phyloP scores from a whole-genome alignment of 83 land plant species.

The Picea mariana region DNA sequence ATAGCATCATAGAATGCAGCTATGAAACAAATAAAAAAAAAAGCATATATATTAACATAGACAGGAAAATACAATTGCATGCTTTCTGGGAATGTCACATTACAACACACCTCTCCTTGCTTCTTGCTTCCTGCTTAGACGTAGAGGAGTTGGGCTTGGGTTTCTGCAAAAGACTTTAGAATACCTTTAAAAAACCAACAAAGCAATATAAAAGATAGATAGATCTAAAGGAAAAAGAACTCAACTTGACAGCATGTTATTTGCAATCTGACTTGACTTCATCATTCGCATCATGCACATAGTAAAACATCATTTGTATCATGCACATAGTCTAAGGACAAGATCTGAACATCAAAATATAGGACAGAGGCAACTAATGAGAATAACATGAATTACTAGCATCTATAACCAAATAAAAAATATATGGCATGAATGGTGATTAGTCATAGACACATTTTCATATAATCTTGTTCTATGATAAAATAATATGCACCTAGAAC shows the following conservation, averaged over 20 bases:
- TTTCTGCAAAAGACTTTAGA: constrained; percentile 15
- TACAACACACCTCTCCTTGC: constrained; percentile 10
- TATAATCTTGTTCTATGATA: too few species aligned
- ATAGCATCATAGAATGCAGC: neutral
- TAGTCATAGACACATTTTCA: too few species aligned
- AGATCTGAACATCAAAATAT: too few species aligned
- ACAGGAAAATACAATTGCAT: constrained; percentile 10
- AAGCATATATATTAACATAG: constrained; percentile 1
- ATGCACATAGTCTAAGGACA: too few species aligned
- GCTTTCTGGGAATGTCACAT: constrained; percentile 17
- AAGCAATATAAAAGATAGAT: too few species aligned
- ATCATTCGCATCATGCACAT: neutral
- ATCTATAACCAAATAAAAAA: too few species aligned
- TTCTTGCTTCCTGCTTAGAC: constrained; percentile 20
- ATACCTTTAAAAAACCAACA: too few species aligned
- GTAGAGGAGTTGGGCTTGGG: constrained; percentile 15
- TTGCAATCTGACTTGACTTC: neutral
- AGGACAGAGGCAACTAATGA: too few species aligned
- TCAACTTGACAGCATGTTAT: neutral
- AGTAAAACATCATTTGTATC: too few species aligned
- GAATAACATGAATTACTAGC: too few species aligned
- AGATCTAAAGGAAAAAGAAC: neutral
- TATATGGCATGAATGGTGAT: too few species aligned
- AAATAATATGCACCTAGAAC: too few species aligned
- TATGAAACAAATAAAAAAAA: neutral